Evolutionary conservation across 78 protist species (phyloP).

Genomic region (Dictyostelium purpureum): DNA sequence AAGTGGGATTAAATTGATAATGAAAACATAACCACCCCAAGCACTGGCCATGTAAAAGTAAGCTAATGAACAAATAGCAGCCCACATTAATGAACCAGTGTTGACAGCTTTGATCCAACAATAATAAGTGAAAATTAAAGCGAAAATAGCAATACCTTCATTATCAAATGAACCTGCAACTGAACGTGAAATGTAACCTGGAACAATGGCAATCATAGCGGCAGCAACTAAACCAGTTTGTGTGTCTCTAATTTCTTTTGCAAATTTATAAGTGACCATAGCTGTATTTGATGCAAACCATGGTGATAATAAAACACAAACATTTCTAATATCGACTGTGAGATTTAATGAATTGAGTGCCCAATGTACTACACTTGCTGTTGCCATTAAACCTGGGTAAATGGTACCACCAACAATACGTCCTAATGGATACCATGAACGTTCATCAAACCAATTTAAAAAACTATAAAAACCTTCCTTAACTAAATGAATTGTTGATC

Average conservation of each 20-base stretch:
- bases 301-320: constrained; percentile 98
- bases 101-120: constrained; percentile 93
- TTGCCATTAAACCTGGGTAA: constrained; percentile 98
- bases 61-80: constrained; percentile 83
- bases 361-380: constrained; percentile 92
- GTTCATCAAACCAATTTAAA: constrained; percentile 97
- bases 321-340: constrained; percentile 92
- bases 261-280: constrained; percentile 85
- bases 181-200: constrained; percentile 97
- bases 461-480: constrained; percentile 92
- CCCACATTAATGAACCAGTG: constrained; percentile 88
- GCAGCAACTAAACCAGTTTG: constrained; percentile 96
- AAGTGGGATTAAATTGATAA: constrained; percentile 97
- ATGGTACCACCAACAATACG: constrained; percentile 98
- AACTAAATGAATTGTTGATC: constrained; percentile 95
- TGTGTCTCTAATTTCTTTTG: constrained; percentile 69
- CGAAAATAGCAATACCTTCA: constrained; percentile 98
- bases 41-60: constrained; percentile 97
- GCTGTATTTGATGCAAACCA: constrained; percentile 92
- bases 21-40: constrained; percentile 99
- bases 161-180: constrained; percentile 99
- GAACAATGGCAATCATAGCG: constrained; percentile 93
- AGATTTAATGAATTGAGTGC: constrained; percentile 83
- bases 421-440: constrained; percentile 99
- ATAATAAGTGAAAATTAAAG: constrained; percentile 93